Base-by-base conservation (phyloP, 768 basidiomycete species). In the Mycena galericulata region DNA sequence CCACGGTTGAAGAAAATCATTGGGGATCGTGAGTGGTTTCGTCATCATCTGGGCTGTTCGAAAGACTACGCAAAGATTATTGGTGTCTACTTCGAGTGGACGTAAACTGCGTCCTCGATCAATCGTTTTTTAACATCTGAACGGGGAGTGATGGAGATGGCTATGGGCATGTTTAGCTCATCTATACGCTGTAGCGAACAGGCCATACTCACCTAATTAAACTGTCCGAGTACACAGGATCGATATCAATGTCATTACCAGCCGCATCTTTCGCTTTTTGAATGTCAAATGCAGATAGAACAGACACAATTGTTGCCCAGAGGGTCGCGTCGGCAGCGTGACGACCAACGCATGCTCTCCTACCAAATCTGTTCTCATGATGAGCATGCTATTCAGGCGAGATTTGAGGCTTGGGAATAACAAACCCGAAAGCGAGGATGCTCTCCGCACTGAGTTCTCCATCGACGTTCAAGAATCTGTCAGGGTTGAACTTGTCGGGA, bases 211-310 rank as follows among this genome's bases (percentile, higher is more conserved):
- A 58, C 64, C 64, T 58, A 24, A 53, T 14, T n/a, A 62, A 30
- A 0, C 59, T 53, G 29, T 67, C 65, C 2, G 59, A 55, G 55
- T 67, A 67, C 15, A 14, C 24, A 14, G 45, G 32, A 14, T 61
- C 22, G 14, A 67, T 60, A 4, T 67, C 65, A 1, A 87, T 45
- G 71, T 89, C 88, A 46, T 89, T 87, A 66, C 88, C 86, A 0
- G 87, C 77, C 1, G 79, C 76, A 17, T 83, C 63, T 58, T 84
- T 85, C 0, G 82, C 78, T 27, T 62, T 56, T 4, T 26, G 26
- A 3, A 67, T 67, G 12, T 40, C 50, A 22, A 67, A 62, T 18
- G 60, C 50, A 4, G 66, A 38, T 22, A 67, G 27, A 41, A 67
- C 54, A 50, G 66, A 67, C 1, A 43, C 53, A 2, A 68, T 62